phyloP scores from a whole-genome alignment of 192 early-diverging fungal species.

The Coemansia sp. region DNA sequence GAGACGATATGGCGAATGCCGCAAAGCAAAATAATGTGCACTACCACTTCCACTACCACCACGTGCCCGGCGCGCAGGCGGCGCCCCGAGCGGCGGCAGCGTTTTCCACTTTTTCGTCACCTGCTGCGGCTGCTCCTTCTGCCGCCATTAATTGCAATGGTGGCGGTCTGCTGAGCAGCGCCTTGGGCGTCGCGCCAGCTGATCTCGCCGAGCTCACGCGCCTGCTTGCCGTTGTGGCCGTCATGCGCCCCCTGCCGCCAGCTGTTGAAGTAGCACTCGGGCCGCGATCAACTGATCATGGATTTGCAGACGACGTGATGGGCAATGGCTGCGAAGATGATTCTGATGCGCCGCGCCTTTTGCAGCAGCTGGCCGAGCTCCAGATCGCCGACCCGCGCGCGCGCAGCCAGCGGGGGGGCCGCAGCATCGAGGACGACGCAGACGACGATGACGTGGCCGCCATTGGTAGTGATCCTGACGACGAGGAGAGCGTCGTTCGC shows the following conservation, averaged over 20 bases:
- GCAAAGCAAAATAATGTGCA: conserved; percentile 3
- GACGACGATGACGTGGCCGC: too few relatives aligned
- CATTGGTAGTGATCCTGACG: too few relatives aligned
- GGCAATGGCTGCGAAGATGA: background rate
- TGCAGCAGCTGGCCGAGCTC: conserved; percentile 27
- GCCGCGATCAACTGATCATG: too few relatives aligned
- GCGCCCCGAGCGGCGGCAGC: too few relatives aligned
- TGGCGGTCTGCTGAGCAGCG: conserved; percentile 12
- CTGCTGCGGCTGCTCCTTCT: too few relatives aligned
- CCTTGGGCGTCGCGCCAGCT: conserved; percentile 7
- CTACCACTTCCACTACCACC: conserved; percentile 25
- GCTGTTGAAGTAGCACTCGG: background rate
- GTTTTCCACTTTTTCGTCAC: too few relatives aligned
- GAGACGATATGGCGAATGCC: background rate
- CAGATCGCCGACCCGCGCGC: conserved; percentile 1
- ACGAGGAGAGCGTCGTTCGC: too few relatives aligned
- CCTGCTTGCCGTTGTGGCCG: conserved; percentile 3
- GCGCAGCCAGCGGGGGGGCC: background rate
- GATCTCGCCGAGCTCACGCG: conserved; percentile 19
- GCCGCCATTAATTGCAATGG: background rate
- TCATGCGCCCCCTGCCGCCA: background rate
- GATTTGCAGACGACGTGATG: background rate
- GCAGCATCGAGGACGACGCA: background rate
- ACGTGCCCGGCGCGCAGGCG: too few relatives aligned
- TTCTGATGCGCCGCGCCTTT: background rate